Base-by-base conservation (phyloP, 2,329 filamentous ascomycete genomes). In the Monilinia polystroma region DNA sequence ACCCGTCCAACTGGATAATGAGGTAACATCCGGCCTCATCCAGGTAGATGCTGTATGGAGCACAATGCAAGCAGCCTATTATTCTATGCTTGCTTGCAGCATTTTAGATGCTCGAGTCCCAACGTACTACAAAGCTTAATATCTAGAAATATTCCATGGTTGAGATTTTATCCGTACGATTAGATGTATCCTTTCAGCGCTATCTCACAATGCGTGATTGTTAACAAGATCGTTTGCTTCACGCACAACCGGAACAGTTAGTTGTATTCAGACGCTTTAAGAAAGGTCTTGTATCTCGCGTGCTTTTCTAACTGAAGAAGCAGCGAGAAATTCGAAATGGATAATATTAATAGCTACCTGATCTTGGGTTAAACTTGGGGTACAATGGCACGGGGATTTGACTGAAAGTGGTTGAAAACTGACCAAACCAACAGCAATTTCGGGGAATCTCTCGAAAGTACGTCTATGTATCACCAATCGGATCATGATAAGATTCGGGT, bases 341-440 rank as follows among this genome's bases (percentile, higher is more conserved):
- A 51, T 0, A 62, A 49, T 38, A 32, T 38, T 26, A 29, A 41
- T 38, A 35, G n/a, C 35, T 41, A 52, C n/a, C 4, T 38, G 12
- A n/a, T 20, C 23, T 29, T 54, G 32, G 7, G 47, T 63, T 32
- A 43, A 43, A 54, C 49, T 47, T 53, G 47, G 59, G 52, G 62
- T 64, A 64, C 62, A 38, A 64, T 26, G 52, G 49, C 29, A 16
- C 63, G 63, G 43, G 23, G 10, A 20, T 38, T 18, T 41, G 20
- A 29, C 41, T 57, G 26, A 57, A 38, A 55, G 16, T 49, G 41
- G 29, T 49, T 51, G 53, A 47, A 57, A 32, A 32, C 20, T 29
- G 58, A 58, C 16, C 38, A 45, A 64, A 26, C 41, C 43, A 26
- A 64, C 41, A 26, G 26, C 35, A 57, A 65, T 65, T 47, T 58